Conservation (phyloP, 805 yeast genomes). For the Hanseniaspora meyeri region DNA sequence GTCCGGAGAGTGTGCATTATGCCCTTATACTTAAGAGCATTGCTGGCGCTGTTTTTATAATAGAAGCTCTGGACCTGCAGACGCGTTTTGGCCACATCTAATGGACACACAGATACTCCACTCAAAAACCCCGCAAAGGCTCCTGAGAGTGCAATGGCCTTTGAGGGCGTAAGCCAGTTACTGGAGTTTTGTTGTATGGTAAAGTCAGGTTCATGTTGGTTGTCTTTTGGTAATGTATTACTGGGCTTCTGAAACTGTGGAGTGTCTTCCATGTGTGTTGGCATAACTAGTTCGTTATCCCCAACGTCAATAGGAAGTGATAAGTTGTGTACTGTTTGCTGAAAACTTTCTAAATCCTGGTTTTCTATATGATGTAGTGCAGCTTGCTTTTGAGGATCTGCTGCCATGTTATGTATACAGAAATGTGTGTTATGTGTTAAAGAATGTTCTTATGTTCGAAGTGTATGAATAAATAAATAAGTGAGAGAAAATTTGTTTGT, state of each 20-base stretch:
- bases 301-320: slow-evolving; percentile 4
- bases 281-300: slow-evolving; percentile 5
- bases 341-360: not conserved
- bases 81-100: slow-evolving; percentile 90
- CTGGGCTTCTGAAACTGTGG: not conserved
- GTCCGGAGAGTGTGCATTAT: slow-evolving; percentile 50
- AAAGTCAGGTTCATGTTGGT: not conserved
- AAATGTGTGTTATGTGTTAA: not conserved
- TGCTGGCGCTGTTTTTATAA: slow-evolving; percentile 8
- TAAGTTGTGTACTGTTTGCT: not conserved
- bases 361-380: not conserved
- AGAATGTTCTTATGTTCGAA: not conserved
- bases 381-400: not conserved
- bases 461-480: not conserved
- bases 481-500: no score
- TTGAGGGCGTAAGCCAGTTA: slow-evolving; percentile 31
- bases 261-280: not conserved
- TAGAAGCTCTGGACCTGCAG: slow-evolving; percentile 73
- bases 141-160: slow-evolving; percentile 61
- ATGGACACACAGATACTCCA: slow-evolving; percentile 83
- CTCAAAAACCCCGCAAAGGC: slow-evolving; percentile 88
- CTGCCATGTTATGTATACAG: not conserved
- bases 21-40: slow-evolving; percentile 40
- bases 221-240: not conserved
- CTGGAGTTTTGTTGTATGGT: not conserved